Percentiles rank a stretch among this genome's conserved stretches.
Conservation (phyloP, 2,329 filamentous ascomycete genomes). For the Ceratocystiopsis sp. region DNA sequence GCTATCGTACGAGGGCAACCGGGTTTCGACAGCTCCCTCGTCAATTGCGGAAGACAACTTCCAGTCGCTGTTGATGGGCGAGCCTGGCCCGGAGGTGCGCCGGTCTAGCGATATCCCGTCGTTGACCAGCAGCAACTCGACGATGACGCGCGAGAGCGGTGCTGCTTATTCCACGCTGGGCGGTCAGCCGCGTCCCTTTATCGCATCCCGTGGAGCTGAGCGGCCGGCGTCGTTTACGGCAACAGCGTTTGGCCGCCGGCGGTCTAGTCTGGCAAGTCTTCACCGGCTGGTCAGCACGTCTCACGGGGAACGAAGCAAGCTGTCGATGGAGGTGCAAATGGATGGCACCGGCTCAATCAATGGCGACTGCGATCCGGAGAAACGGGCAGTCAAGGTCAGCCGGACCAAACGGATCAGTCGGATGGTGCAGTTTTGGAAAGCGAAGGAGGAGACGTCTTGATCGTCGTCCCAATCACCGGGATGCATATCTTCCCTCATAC, state of each 20-base stretch:
- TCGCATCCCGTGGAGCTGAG: constrained; percentile 30
- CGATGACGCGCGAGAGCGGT: constrained; percentile 53
- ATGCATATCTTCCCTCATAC: background rate
- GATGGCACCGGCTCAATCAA: constrained; percentile 19
- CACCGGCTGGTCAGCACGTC: constrained; percentile 60
- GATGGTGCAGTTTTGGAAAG: constrained; percentile 66
- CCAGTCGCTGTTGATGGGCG: constrained; percentile 54
- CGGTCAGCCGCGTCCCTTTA: constrained; percentile 28
- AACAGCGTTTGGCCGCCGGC: constrained; percentile 47
- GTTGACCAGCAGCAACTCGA: constrained; percentile 58
- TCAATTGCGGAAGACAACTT: constrained; percentile 58
- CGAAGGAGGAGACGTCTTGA: constrained; percentile 23
- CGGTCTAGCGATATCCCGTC: constrained; percentile 58
- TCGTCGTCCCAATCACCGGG: too few species aligned
- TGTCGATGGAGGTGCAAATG: constrained; percentile 48
- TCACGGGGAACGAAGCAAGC: constrained; percentile 58
- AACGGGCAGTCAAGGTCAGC: constrained; percentile 38
- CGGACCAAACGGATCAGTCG: constrained; percentile 55
- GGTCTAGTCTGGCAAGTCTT: constrained; percentile 60
- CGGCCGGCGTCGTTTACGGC: constrained; percentile 46
- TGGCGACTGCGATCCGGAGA: constrained; percentile 26
- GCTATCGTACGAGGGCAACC: constrained; percentile 52
- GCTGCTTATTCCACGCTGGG: constrained; percentile 20
- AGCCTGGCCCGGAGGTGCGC: constrained; percentile 55
- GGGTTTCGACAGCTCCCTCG: constrained; percentile 59